A percentile compares a stretch with the other conserved stretches of the same genome.
Evolutionary conservation across 1,139 yeast genomes (phyloP).

Genomic region (Suhomyces anneliseae): DNA sequence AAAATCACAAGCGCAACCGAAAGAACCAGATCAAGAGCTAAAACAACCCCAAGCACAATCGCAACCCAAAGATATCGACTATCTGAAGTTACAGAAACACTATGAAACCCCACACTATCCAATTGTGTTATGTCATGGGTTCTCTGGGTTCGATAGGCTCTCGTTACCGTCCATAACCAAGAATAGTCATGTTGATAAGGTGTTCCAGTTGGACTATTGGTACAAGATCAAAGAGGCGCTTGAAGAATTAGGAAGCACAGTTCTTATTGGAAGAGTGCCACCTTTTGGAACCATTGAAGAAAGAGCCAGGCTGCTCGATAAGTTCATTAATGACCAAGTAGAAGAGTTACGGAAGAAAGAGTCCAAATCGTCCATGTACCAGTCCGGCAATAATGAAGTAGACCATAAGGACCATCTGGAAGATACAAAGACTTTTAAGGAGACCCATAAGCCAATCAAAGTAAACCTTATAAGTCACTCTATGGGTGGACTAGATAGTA

Average conservation of each 20-base stretch:
- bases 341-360: constrained; percentile 27
- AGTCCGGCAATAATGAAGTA: constrained; percentile 14
- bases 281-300: constrained; percentile 76
- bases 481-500: constrained; percentile 89
- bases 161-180: constrained; percentile 38
- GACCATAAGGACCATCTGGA: constrained; percentile 9
- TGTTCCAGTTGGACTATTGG: constrained; percentile 63
- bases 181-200: constrained; percentile 3
- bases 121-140: constrained; percentile 79
- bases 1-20: neutral
- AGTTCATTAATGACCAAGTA: constrained; percentile 49
- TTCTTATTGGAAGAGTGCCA: constrained; percentile 75
- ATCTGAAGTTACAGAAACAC: constrained; percentile 6
- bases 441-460: constrained; percentile 36
- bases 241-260: constrained; percentile 61
- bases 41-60: neutral
- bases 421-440: constrained; percentile 10
- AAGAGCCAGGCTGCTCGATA: constrained; percentile 61
- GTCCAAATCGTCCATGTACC: constrained; percentile 32
- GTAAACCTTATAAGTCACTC: constrained; percentile 86
- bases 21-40: constrained; percentile 4
- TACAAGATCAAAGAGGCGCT: constrained; percentile 69
- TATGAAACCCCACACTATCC: constrained; percentile 53
- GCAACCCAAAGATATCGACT: neutral
- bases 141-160: constrained; percentile 74